Evolutionary conservation across 305 asterid genomes (phyloP).

Genomic region (Rubia peregrina): DNA sequence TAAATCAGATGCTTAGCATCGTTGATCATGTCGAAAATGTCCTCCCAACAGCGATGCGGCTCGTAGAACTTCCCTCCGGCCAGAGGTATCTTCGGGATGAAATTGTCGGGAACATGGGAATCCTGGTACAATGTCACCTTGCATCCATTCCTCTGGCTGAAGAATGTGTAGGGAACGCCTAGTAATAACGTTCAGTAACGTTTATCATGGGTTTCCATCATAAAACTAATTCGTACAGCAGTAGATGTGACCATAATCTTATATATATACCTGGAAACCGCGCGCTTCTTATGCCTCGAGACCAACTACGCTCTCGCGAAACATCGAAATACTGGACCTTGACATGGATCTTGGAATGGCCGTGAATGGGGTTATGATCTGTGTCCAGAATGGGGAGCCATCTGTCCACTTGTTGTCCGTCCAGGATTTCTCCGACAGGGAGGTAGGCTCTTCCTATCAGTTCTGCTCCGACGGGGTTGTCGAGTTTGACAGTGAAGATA

Average conservation of each 20-base stretch:
- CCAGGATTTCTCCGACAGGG: conserved; percentile 45
- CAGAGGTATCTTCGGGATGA: conserved; percentile 61
- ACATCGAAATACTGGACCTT: conserved; percentile 55
- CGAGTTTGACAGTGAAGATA: conserved; percentile 68
- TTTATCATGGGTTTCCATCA: too few relatives aligned
- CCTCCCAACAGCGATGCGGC: conserved; percentile 83
- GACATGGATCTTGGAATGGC: conserved; percentile 69
- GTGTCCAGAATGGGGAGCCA: conserved; percentile 63
- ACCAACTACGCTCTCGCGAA: conserved; percentile 51
- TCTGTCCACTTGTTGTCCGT: conserved; percentile 53
- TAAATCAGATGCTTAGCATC: conserved; percentile 74
- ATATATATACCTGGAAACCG: conserved; percentile 40
- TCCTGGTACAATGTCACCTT: conserved; percentile 69
- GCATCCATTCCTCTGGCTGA: conserved; percentile 52
- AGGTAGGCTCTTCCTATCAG: conserved; percentile 74
- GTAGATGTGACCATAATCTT: too few relatives aligned
- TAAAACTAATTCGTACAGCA: too few relatives aligned
- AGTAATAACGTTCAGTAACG: conserved; percentile 1
- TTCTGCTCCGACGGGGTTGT: conserved; percentile 66
- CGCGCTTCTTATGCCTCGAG: conserved; percentile 40
- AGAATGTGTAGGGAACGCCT: conserved; percentile 79
- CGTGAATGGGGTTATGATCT: conserved; percentile 41
- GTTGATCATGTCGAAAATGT: conserved; percentile 58
- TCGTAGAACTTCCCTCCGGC: conserved; percentile 57
- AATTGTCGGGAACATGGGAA: conserved; percentile 63